phyloP scores from a whole-genome alignment of 2,329 filamentous ascomycete species.

The Colletotrichum tropicale region DNA sequence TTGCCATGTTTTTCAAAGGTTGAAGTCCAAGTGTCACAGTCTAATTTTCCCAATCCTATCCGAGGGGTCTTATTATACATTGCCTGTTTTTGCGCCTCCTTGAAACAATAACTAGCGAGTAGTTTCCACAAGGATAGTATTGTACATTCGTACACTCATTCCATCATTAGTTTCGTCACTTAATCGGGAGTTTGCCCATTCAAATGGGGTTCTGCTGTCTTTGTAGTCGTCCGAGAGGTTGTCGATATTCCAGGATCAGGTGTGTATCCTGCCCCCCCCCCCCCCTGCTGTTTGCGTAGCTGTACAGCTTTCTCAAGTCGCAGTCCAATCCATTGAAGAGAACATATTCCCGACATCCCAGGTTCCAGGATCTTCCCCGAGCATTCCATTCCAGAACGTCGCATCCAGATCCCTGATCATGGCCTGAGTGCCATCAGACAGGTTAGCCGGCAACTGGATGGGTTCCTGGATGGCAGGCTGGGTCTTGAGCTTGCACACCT shows the following conservation, averaged over 20 bases:
- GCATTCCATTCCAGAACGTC: conserved; percentile 20
- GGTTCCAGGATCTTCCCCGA: conserved; percentile 8
- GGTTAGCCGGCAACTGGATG: conserved; percentile 15
- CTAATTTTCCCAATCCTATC: background rate
- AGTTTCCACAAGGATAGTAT: background rate
- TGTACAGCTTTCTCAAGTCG: background rate
- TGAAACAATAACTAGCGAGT: background rate
- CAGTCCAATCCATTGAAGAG: conserved; percentile 20
- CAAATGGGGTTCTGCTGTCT: background rate
- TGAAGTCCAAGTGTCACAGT: background rate
- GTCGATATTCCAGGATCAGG: background rate
- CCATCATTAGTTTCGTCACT: background rate
- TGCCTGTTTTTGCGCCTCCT: background rate
- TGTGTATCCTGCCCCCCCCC: background rate
- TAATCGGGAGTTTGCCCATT: background rate
- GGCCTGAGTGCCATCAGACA: conserved; percentile 24
- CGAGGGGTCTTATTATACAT: background rate
- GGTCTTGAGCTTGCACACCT: conserved; percentile 1
- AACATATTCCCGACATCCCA: background rate
- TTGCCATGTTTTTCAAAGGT: background rate
- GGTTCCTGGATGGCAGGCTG: background rate
- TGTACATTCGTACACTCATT: background rate
- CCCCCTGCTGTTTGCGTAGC: background rate
- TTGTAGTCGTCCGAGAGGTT: background rate
- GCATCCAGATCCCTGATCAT: conserved; percentile 29